Evolutionary conservation across 257 asterid genomes (phyloP), one percentile per base, ranked within the genome.

Genomic region (Haberlea rhodopensis): DNA sequence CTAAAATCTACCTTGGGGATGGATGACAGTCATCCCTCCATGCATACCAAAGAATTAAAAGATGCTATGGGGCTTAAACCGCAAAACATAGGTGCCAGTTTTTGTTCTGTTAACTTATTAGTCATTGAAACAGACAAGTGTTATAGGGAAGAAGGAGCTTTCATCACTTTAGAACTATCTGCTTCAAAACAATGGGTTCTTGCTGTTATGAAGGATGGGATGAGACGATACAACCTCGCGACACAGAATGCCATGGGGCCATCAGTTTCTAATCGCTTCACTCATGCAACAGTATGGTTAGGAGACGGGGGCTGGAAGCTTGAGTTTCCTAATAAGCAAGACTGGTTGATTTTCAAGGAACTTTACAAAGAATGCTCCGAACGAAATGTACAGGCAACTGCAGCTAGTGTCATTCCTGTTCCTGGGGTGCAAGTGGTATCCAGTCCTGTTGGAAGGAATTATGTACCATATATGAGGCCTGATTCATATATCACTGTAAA

Each of bases 331-430:
- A 71, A 83, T 70, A 94, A 81, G 70, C 84, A 60, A 60, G 95
- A 94, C 53, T 94, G 97, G 97, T 61, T 69, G 62, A 52, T 83
- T 75, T 94, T 94, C 81, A 90, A 85, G 76, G 95, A 94, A 70
- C 82, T 94, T 52, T 86, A 90, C 57, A 90, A 85, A 82, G 82
- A 81, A 58, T 88, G 99, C 71, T 85, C 75, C 20, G 87, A 81
- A 23, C 84, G 82, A 63, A 94, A 94, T 69, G 40, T 64, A 32
- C 83, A 65, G 66, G 65, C 57, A 0, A 68, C 81, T 29, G 51
- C 58, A 1, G 78, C 68, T 27, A 88, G 80, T 63, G 73, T 71
- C 60, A 94, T 94, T 75, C 99, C 96, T 4, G 75, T 94, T 53
- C 99, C 99, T 8, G 79, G 82, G 65, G 95, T 90, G 57, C 79